Percentiles rank a stretch among this genome's conserved stretches.
These are phyloP conservation scores for Aspergillus sp. DNA, from an alignment of 2,329 filamentous ascomycete genomes.

Conservation along the genomic window DNA sequence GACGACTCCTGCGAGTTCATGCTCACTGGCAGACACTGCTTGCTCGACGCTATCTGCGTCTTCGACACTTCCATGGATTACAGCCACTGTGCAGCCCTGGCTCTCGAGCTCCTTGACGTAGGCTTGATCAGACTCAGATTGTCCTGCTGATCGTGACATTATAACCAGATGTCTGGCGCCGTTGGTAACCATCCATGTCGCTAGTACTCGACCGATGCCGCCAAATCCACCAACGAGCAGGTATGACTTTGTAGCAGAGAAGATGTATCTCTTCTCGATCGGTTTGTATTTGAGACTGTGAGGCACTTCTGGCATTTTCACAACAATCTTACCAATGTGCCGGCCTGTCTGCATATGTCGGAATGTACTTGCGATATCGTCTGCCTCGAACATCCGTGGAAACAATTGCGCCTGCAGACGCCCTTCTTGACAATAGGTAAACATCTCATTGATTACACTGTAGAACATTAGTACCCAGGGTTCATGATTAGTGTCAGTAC, in stretches of 20 bases:
- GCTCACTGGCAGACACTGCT: not conserved
- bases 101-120: conserved; percentile 26
- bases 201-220: conserved; percentile 56
- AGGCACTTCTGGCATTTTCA: conserved; percentile 10
- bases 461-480: not conserved
- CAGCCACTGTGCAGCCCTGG: conserved; percentile 41
- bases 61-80: conserved; percentile 34
- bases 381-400: not conserved
- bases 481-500: no score
- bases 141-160: conserved; percentile 48
- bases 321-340: conserved; percentile 13
- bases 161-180: conserved; percentile 53
- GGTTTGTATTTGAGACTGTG: not conserved
- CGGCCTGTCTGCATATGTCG: conserved; percentile 12
- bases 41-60: not conserved
- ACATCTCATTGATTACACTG: not conserved
- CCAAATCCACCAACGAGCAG: conserved; percentile 58
- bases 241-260: conserved; percentile 47
- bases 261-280: not conserved
- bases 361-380: conserved; percentile 2
- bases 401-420: not conserved
- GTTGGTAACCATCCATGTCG: conserved; percentile 48
- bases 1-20: conserved; percentile 2
- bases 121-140: not conserved
- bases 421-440: conserved; percentile 1